phyloP scores from a whole-genome alignment of 371 early-diverging fungal species.

The Saksenaea oblongispora region DNA sequence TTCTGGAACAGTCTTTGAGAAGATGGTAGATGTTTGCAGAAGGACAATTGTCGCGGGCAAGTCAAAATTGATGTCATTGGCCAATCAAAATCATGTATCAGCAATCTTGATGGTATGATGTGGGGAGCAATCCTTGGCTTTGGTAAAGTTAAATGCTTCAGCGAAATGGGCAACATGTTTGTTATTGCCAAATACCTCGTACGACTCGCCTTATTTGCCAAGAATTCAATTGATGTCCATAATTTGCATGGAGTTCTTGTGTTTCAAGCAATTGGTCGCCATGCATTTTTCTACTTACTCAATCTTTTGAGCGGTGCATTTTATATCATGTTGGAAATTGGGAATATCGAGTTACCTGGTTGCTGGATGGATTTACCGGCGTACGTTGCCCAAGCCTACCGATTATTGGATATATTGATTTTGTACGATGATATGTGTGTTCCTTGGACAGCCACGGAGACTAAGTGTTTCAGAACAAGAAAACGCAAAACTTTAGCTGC shows the following conservation, averaged over 20 bases:
- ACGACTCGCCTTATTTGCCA: too few relatives aligned
- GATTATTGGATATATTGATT: neutral
- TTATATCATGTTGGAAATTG: constrained; percentile 7
- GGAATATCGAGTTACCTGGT: neutral
- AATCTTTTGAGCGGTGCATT: neutral
- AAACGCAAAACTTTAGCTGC: neutral
- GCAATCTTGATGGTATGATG: too few relatives aligned
- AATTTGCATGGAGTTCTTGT: too few relatives aligned
- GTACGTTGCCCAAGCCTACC: neutral
- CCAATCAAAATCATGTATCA: neutral
- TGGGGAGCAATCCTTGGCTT: too few relatives aligned
- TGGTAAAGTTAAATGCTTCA: too few relatives aligned
- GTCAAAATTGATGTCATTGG: neutral
- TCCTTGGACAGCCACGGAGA: neutral
- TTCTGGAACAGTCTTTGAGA: too few relatives aligned
- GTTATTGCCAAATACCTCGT: too few relatives aligned
- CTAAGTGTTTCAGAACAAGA: neutral
- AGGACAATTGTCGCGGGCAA: too few relatives aligned
- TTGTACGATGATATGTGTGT: neutral
- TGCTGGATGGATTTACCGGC: neutral
- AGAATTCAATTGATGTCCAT: too few relatives aligned
- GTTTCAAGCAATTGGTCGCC: too few relatives aligned
- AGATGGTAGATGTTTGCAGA: too few relatives aligned
- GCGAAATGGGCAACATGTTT: too few relatives aligned
- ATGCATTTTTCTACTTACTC: neutral